These are phyloP conservation scores for Cladosporium phlei DNA, from an alignment of 2,329 filamentous ascomycete genomes.

Conservation along the genomic window DNA sequence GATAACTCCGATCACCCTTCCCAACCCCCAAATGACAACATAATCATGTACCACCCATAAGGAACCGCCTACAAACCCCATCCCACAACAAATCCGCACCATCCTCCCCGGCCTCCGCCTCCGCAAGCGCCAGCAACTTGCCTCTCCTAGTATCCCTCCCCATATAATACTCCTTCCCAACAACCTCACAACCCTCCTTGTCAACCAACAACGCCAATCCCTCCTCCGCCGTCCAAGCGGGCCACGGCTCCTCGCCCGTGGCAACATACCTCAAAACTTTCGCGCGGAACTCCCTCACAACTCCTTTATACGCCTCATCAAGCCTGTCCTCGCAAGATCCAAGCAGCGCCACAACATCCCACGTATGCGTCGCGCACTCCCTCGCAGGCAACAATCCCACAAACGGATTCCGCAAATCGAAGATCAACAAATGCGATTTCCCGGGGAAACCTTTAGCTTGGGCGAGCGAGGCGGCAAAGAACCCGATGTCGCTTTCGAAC, in stretches of 20 bases:
- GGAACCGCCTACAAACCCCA: constrained; percentile 2
- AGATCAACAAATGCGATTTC: constrained; percentile 16
- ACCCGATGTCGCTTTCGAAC: constrained; percentile 19
- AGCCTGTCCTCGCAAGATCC: constrained; percentile 16
- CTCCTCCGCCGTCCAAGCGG: constrained; percentile 2
- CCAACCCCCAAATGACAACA: too few species aligned
- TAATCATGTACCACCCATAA: constrained; percentile 12
- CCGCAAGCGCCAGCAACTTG: neutral
- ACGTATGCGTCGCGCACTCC: constrained; percentile 19
- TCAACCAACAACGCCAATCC: neutral
- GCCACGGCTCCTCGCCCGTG: constrained; percentile 15
- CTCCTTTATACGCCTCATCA: neutral
- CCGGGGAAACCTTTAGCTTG: constrained; percentile 10
- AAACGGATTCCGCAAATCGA: constrained; percentile 20
- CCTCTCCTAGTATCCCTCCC: constrained; percentile 37
- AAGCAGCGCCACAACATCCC: constrained; percentile 18
- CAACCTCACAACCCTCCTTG: constrained; percentile 19
- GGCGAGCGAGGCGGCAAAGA: constrained; percentile 17
- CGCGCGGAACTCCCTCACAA: constrained; percentile 12
- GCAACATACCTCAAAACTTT: constrained; percentile 9
- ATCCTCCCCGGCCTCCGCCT: neutral
- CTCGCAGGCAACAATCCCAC: constrained; percentile 10
- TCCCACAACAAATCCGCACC: constrained; percentile 3
- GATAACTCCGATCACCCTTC: too few species aligned
- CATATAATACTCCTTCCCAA: constrained; percentile 45